Evolutionary conservation across 2,329 filamentous ascomycete genomes (phyloP), one percentile per base, ranked within the genome.

Genomic region (Rhinocladiella mackenziei): DNA sequence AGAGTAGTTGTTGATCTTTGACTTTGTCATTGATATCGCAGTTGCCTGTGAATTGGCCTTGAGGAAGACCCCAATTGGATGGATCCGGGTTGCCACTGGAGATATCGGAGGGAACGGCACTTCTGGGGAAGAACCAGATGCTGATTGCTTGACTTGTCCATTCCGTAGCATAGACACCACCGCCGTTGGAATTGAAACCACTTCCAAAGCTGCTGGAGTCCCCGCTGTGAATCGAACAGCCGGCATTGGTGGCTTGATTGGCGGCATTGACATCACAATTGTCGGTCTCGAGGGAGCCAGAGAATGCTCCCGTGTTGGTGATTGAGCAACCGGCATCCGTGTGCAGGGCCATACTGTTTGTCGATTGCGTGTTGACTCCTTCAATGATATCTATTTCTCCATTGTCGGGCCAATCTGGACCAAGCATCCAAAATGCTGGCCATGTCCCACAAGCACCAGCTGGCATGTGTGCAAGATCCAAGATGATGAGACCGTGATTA

Each of bases 111-210:
- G 86, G 86, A 47, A 89, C 77, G 10, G 62, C 61, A 52, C 63
- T 64, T 14, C 86, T 81, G 0, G 82, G 73, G 67, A 94, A 96
- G 75, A 87, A 91, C 78, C 81, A 96, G 54, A 95, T 74, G 32
- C 76, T 76, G 63, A 97, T 92, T 51, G 74, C 73, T 0, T 76
- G 62, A 23, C 75, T 73, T 1, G 83, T 87, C 86, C 88, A 94
- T 64, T 89, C 81, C 42, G 83, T 78, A 26, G 80, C 84, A 57
- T 84, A 89, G 39, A 89, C 72, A 25, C 84, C 86, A 17, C 85
- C 85, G 8, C 75, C 75, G 25, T 67, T 74, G 25, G 68, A 69
- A 65, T 92, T 92, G 71, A 94, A 89, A 5, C 76, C 78, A 26
- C 76, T 68, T 11, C 84, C 84, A 54, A 80, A 86, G 54, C 75